These are phyloP conservation scores for Sphaerulina musiva DNA, from an alignment of 2,329 filamentous ascomycete species.

Conservation along the genomic window DNA sequence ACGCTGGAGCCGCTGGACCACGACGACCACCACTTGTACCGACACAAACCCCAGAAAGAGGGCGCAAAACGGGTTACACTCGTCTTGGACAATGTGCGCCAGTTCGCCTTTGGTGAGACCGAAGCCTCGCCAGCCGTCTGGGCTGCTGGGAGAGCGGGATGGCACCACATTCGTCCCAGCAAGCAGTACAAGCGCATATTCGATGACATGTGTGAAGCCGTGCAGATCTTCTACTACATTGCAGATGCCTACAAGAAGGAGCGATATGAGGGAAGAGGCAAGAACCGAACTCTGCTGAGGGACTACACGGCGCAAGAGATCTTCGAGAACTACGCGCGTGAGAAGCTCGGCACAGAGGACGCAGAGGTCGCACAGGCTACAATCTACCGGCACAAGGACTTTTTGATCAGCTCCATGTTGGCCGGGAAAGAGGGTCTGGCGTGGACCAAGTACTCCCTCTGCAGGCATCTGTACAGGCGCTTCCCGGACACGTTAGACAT, in stretches of 20 bases:
- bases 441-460: conserved; percentile 42
- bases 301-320: conserved; percentile 35
- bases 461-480: conserved; percentile 35
- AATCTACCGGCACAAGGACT: conserved; percentile 33
- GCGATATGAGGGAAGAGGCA: conserved; percentile 34
- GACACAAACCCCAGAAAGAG: conserved; percentile 10
- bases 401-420: conserved; percentile 43
- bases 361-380: conserved; percentile 23
- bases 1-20: conserved; percentile 47
- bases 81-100: conserved; percentile 49
- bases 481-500: conserved; percentile 30
- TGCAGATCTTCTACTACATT: conserved; percentile 58
- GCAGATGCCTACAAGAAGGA: conserved; percentile 48
- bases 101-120: conserved; percentile 48
- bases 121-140: conserved; percentile 56
- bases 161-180: conserved; percentile 61
- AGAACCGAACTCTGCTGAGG: conserved; percentile 24
- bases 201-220: conserved; percentile 56
- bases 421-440: conserved; percentile 39
- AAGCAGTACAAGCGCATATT: conserved; percentile 51
- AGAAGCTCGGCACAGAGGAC: conserved; percentile 18
- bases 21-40: conserved; percentile 33
- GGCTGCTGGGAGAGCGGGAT: conserved; percentile 59
- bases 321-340: conserved; percentile 34
- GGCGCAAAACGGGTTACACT: conserved; percentile 35